Conservation (phyloP, 177 flowering plant species). For the Vitis hybrid region DNA sequence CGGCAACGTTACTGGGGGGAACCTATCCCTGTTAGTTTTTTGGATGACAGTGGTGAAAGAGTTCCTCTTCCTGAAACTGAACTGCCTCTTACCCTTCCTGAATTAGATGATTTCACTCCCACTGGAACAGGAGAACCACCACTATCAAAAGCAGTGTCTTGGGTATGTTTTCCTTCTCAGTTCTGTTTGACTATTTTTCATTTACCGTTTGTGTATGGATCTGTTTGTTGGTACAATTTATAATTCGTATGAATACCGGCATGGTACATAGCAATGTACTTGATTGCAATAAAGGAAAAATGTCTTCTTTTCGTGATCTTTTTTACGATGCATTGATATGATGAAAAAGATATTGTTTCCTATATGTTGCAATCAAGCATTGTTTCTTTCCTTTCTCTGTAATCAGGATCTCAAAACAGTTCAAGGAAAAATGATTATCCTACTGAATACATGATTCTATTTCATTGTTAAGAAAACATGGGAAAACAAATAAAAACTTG, state of each 20-base stretch:
- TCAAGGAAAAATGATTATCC: neutral
- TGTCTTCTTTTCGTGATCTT: neutral
- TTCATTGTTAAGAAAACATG: neutral
- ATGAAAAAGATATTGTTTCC: neutral
- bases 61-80: slow-evolving; percentile 75
- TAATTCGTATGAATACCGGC: neutral
- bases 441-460: neutral
- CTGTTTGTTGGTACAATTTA: neutral
- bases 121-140: slow-evolving; percentile 99
- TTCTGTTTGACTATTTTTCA: neutral
- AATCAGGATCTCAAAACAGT: neutral
- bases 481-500: neutral
- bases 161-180: slow-evolving; percentile 49
- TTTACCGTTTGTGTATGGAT: neutral
- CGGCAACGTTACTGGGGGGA: slow-evolving; percentile 99
- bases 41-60: slow-evolving; percentile 63
- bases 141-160: slow-evolving; percentile 74
- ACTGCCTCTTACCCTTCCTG: slow-evolving; percentile 87
- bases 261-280: neutral
- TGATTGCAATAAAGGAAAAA: neutral
- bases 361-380: neutral
- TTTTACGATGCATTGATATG: neutral
- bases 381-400: neutral
- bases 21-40: slow-evolving; percentile 85
- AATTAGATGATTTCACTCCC: slow-evolving; percentile 96